These are phyloP conservation scores for Coniella vitis DNA, from an alignment of 2,329 filamentous ascomycete species.

Conservation along the genomic window DNA sequence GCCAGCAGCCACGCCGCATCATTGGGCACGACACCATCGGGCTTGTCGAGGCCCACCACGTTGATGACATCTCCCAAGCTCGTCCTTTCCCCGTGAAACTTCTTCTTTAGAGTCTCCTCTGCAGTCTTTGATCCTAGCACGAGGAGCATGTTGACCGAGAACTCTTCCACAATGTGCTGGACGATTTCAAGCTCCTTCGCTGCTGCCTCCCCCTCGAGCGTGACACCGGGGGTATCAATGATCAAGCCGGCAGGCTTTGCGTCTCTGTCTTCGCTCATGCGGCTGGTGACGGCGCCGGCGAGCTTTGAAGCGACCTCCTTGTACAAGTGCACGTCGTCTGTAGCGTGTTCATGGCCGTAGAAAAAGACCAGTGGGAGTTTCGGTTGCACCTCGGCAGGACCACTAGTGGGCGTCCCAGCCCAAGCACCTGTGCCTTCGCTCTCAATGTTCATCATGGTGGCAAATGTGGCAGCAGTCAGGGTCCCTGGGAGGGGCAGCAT, in stretches of 20 bases:
- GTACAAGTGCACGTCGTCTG: constrained; percentile 67
- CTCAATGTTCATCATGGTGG: constrained; percentile 75
- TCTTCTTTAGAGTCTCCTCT: constrained; percentile 65
- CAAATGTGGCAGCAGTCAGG: constrained; percentile 79
- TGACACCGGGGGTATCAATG: constrained; percentile 72
- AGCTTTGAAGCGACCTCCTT: constrained; percentile 68
- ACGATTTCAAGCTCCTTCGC: constrained; percentile 64
- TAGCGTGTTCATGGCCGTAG: constrained; percentile 67
- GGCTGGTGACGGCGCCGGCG: constrained; percentile 69
- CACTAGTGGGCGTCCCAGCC: constrained; percentile 85
- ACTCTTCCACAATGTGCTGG: constrained; percentile 61
- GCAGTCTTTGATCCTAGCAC: constrained; percentile 75
- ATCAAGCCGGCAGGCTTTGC: constrained; percentile 72
- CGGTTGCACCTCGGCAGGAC: constrained; percentile 79
- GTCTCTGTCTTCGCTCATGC: constrained; percentile 67
- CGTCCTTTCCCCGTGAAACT: constrained; percentile 53
- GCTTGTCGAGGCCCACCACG: constrained; percentile 75
- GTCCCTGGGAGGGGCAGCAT: constrained; percentile 74
- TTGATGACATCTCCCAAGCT: constrained; percentile 60
- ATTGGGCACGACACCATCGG: constrained; percentile 74
- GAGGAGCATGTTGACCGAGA: constrained; percentile 71
- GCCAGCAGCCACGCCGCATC: constrained; percentile 69
- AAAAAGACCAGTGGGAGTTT: constrained; percentile 90
- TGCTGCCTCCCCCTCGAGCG: constrained; percentile 50
- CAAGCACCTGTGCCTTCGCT: constrained; percentile 69